A percentile compares a stretch with the other conserved stretches of the same genome.
Evolutionary conservation across 1,284 basidiomycete genomes (phyloP).

Genomic region (Baeospora myosura): DNA sequence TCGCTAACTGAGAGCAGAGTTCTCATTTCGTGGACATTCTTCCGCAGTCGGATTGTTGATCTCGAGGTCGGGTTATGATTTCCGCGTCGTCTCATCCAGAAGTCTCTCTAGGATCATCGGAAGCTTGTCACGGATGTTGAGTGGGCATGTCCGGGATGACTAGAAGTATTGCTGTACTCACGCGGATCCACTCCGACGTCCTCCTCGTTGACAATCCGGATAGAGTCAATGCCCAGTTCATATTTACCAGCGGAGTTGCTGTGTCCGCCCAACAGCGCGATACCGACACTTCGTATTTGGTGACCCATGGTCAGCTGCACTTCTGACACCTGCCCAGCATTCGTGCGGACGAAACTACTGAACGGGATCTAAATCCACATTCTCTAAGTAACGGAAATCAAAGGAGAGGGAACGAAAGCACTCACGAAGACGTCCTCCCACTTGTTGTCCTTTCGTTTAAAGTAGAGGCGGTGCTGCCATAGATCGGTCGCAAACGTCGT

Average conservation of each 20-base stretch:
- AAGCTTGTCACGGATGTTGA: no score
- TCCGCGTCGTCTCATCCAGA: no score
- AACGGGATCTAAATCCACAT: constrained; percentile 61
- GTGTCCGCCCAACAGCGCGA: constrained; percentile 77
- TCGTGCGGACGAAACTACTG: constrained; percentile 75
- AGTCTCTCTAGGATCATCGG: no score
- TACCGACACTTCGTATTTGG: constrained; percentile 72
- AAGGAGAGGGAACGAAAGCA: constrained; percentile 13
- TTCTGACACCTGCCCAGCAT: constrained; percentile 68
- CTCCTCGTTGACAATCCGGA: constrained; percentile 53
- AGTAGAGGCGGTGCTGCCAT: constrained; percentile 85
- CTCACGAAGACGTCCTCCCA: constrained; percentile 85
- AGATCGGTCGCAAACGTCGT: constrained; percentile 73
- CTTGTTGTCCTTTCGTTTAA: constrained; percentile 57
- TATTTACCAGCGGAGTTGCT: constrained; percentile 64
- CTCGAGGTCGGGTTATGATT: no score
- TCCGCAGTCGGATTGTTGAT: no score
- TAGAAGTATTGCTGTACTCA: no score
- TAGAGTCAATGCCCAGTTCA: constrained; percentile 69
- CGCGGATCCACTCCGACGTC: no score
- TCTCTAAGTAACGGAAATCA: constrained; percentile 7
- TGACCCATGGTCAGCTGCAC: constrained; percentile 72
- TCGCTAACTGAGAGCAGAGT: no score
- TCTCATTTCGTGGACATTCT: no score
- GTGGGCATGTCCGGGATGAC: no score